Evolutionary conservation across 495 filamentous ascomycete species (phyloP).

Genomic region (Hypoxylon cercidicola): DNA sequence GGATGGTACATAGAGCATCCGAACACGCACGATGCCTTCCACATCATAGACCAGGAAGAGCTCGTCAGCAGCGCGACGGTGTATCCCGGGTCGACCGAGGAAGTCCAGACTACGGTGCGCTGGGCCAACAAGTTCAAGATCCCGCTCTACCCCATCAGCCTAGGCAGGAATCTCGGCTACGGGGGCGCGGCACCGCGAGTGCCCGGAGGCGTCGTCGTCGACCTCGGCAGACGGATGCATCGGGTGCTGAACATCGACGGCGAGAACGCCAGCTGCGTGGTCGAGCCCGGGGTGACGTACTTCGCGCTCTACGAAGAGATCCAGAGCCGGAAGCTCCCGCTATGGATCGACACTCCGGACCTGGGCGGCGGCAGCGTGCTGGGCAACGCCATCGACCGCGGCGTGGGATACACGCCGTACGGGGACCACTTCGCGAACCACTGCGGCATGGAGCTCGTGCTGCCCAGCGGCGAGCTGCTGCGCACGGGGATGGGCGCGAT

Average conservation of each 20-base stretch:
- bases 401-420: conserved; percentile 65
- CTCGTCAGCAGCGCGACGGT: conserved; percentile 57
- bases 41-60: conserved; percentile 56
- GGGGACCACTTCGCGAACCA: conserved; percentile 66
- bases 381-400: conserved; percentile 66
- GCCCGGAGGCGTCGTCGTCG: conserved; percentile 62
- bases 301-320: conserved; percentile 64
- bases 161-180: conserved; percentile 66
- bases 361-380: conserved; percentile 67
- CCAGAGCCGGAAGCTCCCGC: conserved; percentile 51
- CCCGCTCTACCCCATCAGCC: conserved; percentile 65
- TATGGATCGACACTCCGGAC: conserved; percentile 66
- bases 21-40: conserved; percentile 59
- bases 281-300: conserved; percentile 70
- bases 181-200: conserved; percentile 67
- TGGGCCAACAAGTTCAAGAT: conserved; percentile 60
- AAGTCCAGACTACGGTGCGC: conserved; percentile 59
- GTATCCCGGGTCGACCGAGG: conserved; percentile 52
- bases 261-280: conserved; percentile 61
- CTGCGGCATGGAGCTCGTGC: conserved; percentile 66
- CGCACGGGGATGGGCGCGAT: conserved; percentile 70
- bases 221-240: conserved; percentile 67
- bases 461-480: conserved; percentile 64
- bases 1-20: conserved; percentile 62
- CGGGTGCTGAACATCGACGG: conserved; percentile 63